Conservation (phyloP, 2,329 filamentous ascomycete genomes). For the Diaporthe australafricana region DNA sequence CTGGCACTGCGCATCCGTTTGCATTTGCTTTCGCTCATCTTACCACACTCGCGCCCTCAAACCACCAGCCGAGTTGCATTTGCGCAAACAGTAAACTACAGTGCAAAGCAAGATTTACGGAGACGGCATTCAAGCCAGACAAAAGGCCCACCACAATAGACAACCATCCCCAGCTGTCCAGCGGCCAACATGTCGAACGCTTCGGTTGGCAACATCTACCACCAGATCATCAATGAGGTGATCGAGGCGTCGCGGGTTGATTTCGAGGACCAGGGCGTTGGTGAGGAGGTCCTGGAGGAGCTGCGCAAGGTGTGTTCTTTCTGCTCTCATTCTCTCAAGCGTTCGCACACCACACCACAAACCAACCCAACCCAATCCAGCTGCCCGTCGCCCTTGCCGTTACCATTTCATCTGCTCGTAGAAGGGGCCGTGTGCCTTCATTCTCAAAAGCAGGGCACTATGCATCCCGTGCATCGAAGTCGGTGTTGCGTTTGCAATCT, state of each 20-base stretch:
- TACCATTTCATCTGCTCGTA: not conserved
- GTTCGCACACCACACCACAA: not conserved
- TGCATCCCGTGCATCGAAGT: slow-evolving; percentile 20
- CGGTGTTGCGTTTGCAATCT: not conserved
- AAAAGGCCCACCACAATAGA: not conserved
- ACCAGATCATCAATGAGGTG: slow-evolving; percentile 83
- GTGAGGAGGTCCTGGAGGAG: slow-evolving; percentile 86
- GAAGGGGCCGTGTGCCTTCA: not conserved
- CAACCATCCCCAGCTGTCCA: not conserved
- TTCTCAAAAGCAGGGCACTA: not conserved
- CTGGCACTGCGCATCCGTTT: not conserved
- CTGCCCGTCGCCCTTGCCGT: not conserved
- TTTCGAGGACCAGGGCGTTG: slow-evolving; percentile 96
- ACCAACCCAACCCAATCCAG: not conserved
- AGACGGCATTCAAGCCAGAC: not conserved
- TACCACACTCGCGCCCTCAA: not conserved
- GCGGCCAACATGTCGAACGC: slow-evolving; percentile 66
- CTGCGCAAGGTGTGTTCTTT: slow-evolving; percentile 80
- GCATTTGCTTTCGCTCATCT: not conserved
- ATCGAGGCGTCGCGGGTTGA: slow-evolving; percentile 92
- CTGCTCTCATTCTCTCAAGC: not conserved
- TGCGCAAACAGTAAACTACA: not conserved
- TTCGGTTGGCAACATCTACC: slow-evolving; percentile 81
- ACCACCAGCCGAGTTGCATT: not conserved
- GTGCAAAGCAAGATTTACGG: not conserved